A percentile compares a stretch with the other conserved stretches of the same genome.
These are phyloP conservation scores for Ceratopteris richardii DNA, from an alignment of 75 land plant genomes.

Conservation along the genomic window DNA sequence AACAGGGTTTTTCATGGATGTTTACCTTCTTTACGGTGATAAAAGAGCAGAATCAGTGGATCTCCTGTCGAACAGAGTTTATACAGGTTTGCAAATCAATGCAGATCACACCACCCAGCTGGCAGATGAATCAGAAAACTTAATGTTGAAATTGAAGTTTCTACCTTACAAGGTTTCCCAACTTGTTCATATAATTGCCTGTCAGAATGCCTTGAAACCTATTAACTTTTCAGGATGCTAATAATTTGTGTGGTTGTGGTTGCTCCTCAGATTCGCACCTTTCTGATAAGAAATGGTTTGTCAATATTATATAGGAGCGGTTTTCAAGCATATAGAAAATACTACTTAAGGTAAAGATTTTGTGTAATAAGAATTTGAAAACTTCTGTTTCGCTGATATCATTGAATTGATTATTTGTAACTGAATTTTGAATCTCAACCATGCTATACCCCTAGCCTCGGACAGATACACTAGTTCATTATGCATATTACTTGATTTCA, in stretches of 20 bases:
- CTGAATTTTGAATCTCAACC: no score
- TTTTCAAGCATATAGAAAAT: constrained; percentile 58
- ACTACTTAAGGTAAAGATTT: constrained; percentile 89
- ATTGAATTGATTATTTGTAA: no score
- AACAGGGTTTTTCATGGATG: constrained; percentile 90
- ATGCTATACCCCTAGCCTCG: no score
- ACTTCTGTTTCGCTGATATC: no score
- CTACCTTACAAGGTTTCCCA: constrained; percentile 93
- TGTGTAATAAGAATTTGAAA: no score
- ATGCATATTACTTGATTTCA: no score
- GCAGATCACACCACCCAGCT: constrained; percentile 39
- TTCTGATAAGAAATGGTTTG: constrained; percentile 97
- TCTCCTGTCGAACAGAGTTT: neutral
- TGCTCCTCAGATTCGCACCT: constrained; percentile 68
- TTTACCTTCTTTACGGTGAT: constrained; percentile 40
- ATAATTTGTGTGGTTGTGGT: neutral
- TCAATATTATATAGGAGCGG: constrained; percentile 72
- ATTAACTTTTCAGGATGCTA: no score
- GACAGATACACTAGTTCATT: no score
- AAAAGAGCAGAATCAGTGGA: neutral
- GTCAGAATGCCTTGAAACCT: no score
- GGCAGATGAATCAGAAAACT: constrained; percentile 80
- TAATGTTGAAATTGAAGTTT: constrained; percentile 95
- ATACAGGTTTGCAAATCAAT: neutral
- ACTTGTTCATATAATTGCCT: no score